Conservation (phyloP, 2,329 filamentous ascomycete genomes). For the Colletotrichum nymphaeae region DNA sequence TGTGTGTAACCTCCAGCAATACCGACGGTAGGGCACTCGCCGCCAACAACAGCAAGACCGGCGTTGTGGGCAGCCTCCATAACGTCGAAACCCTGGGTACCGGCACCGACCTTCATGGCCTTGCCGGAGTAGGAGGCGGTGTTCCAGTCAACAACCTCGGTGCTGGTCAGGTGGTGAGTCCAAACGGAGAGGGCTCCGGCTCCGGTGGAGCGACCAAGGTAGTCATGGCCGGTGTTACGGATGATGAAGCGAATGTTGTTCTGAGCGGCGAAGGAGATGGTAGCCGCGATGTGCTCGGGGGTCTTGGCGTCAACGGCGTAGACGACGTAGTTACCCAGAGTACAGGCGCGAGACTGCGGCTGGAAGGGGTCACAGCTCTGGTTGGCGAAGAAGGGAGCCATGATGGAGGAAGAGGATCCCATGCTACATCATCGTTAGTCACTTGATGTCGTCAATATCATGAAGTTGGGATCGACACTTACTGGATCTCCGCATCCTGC, state of each 20-base stretch:
- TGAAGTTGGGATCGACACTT: not conserved
- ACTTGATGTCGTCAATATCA: not conserved
- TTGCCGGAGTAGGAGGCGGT: conserved; percentile 41
- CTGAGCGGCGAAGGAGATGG: conserved; percentile 44
- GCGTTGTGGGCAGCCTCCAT: conserved; percentile 25
- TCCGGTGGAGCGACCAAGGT: conserved; percentile 63
- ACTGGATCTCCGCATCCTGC: conserved; percentile 58
- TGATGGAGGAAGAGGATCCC: conserved; percentile 52
- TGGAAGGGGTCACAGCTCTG: conserved; percentile 54
- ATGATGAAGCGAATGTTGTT: conserved; percentile 62
- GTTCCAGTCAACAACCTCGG: conserved; percentile 40
- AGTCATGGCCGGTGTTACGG: conserved; percentile 66
- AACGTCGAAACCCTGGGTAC: conserved; percentile 61
- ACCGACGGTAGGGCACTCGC: conserved; percentile 65
- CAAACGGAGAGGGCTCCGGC: conserved; percentile 60
- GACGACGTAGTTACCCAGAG: conserved; percentile 56
- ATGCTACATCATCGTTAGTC: conserved; percentile 39
- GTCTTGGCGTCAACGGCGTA: conserved; percentile 51
- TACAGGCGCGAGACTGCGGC: conserved; percentile 51
- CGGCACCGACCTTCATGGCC: conserved; percentile 59
- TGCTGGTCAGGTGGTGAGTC: conserved; percentile 58
- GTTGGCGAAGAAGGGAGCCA: conserved; percentile 52
- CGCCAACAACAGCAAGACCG: conserved; percentile 47
- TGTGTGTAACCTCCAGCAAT: conserved; percentile 70
- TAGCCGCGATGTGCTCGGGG: conserved; percentile 46